phyloP scores from a whole-genome alignment of 2,329 filamentous ascomycete species.

The Pseudogymnoascus sp. region DNA sequence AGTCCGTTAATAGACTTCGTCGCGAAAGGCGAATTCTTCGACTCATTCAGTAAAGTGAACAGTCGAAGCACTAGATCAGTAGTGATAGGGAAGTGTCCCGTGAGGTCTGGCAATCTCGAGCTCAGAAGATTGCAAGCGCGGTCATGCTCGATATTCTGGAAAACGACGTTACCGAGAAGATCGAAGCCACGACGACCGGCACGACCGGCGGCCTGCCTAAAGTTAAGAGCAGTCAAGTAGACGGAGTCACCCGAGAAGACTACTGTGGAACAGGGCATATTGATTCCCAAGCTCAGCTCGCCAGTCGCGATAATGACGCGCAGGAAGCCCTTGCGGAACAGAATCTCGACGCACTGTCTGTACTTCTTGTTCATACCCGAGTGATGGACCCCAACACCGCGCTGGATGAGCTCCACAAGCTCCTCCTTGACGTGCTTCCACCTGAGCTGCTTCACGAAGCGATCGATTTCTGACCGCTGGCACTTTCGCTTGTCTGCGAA shows the following conservation, averaged over 20 bases:
- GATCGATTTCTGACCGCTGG: conserved; percentile 48
- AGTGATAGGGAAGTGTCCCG: conserved; percentile 70
- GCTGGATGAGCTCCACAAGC: conserved; percentile 51
- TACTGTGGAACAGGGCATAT: conserved; percentile 77
- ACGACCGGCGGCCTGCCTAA: conserved; percentile 67
- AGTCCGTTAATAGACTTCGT: conserved; percentile 55
- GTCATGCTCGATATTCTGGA: conserved; percentile 53
- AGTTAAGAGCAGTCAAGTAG: conserved; percentile 67
- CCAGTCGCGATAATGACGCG: conserved; percentile 67
- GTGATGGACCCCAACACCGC: conserved; percentile 71
- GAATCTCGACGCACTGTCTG: conserved; percentile 62
- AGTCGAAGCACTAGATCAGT: conserved; percentile 63
- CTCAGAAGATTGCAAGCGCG: conserved; percentile 64
- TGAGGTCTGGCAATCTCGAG: conserved; percentile 63
- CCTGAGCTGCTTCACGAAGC: conserved; percentile 43
- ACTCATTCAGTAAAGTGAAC: conserved; percentile 58
- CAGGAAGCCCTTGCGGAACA: conserved; percentile 66
- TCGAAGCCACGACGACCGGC: conserved; percentile 75
- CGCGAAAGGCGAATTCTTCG: conserved; percentile 54
- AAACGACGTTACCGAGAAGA: conserved; percentile 72
- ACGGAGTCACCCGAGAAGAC: conserved; percentile 68
- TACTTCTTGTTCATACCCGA: conserved; percentile 73
- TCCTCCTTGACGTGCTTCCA: conserved; percentile 40
- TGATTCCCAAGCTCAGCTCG: conserved; percentile 69
- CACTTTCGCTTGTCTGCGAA: conserved; percentile 57